Evolutionary conservation across 2,329 filamentous ascomycete species (phyloP).

Genomic region (Xenoacremonium recifei): DNA sequence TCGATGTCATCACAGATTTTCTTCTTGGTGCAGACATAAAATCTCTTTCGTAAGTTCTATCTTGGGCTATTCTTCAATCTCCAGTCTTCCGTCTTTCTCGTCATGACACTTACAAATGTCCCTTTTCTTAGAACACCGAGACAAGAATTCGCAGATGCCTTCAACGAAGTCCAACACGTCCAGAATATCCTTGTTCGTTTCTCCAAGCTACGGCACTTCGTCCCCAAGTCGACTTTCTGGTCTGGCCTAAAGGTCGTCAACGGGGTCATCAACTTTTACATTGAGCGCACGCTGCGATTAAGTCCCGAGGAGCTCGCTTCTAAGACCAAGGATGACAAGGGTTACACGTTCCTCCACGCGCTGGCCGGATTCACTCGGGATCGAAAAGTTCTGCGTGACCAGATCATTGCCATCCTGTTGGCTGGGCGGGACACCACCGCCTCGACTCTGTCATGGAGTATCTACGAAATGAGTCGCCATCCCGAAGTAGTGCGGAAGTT

Average conservation of each 20-base stretch:
- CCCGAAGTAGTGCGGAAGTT: constrained; percentile 67
- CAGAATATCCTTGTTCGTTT: constrained; percentile 67
- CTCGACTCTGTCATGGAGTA: constrained; percentile 72
- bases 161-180: constrained; percentile 73
- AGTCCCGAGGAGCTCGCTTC: constrained; percentile 68
- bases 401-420: constrained; percentile 78
- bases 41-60: constrained; percentile 47
- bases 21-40: constrained; percentile 75
- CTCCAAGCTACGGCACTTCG: constrained; percentile 59
- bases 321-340: constrained; percentile 68
- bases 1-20: constrained; percentile 86
- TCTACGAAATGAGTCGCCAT: constrained; percentile 77
- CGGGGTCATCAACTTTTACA: constrained; percentile 73
- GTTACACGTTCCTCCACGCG: constrained; percentile 84
- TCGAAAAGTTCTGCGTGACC: constrained; percentile 72
- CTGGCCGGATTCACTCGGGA: constrained; percentile 78
- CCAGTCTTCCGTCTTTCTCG: neutral
- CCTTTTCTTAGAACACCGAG: constrained; percentile 46
- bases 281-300: constrained; percentile 69
- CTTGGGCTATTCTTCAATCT: neutral
- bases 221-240: constrained; percentile 66
- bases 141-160: constrained; percentile 75
- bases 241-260: constrained; percentile 67
- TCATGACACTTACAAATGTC: neutral
- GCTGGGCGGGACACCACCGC: constrained; percentile 89